Base-by-base conservation (phyloP, 768 basidiomycete genomes). In the Tephrocybe sp. region DNA sequence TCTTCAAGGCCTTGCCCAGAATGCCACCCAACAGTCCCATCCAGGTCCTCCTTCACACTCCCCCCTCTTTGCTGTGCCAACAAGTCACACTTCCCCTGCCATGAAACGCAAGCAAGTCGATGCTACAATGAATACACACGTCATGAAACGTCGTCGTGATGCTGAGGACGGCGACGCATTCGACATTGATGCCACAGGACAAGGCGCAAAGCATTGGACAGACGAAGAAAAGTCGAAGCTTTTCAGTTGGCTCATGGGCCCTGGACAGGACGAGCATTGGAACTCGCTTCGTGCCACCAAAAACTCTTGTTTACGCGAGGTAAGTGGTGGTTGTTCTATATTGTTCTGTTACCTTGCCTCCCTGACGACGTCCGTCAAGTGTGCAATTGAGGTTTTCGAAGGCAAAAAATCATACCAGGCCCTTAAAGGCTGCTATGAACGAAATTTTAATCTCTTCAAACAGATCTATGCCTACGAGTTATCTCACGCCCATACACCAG, bases 361-460 rank as follows among this genome's bases (percentile, higher is more conserved):
- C 20, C 23, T 41, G 13, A 40, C 46, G 40, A 46, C 35, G 19
- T 45, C 52, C 31, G 13, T 56, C 14, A 58, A 91, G 88, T 89
- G 87, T 59, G 83, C 88, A 0, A 53, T 68, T 20, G 80, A 87
- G 49, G 82, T 90, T 6, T 91, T 89, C 57, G 82, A 76, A 3
- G 77, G 79, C 45, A 86, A 87, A 67, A 91, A 91, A 65, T 87
- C 87, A 12, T 90, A 89, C 55, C 87, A 89, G 61, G 88, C 88
- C 0, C 75, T 91, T 49, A 91, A 91, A 68, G 87, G 88, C 17
- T 90, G 88, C 60, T 91, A 88, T 55, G 87, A 91, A 62, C 86
- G 88, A 60, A 90, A 89, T 58, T 87, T 91, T 58, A 89, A 89
- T 58, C 69, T 89, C 13, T 91, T 89, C 77, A 89, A 87, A 66